A percentile compares a stretch with the other conserved stretches of the same genome.
These are phyloP conservation scores for Cylindricascospora bacillispora DNA, from an alignment of 1,139 yeast species.

Conservation along the genomic window DNA sequence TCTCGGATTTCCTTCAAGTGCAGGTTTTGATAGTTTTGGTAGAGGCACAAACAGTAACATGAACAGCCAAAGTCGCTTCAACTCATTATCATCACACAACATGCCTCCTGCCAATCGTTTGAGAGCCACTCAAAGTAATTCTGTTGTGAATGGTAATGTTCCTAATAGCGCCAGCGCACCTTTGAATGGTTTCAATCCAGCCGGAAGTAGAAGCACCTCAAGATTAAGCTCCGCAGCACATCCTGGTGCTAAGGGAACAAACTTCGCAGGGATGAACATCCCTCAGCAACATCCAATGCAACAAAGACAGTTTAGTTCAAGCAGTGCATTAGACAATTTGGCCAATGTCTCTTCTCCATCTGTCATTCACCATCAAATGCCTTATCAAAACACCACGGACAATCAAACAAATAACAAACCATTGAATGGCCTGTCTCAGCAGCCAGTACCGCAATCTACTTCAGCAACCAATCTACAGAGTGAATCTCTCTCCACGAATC, in stretches of 20 bases:
- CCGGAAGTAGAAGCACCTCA: too few relatives aligned
- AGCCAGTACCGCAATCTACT: constrained; percentile 2
- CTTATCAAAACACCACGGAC: constrained; percentile 2
- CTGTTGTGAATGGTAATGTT: neutral
- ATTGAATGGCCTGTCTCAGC: constrained; percentile 3
- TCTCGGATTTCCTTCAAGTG: constrained; percentile 23
- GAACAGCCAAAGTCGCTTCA: constrained; percentile 12
- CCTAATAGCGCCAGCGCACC: neutral
- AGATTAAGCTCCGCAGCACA: neutral
- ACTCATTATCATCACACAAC: constrained; percentile 10
- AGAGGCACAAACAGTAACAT: constrained; percentile 7
- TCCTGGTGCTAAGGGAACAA: too few relatives aligned
- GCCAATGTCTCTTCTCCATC: constrained; percentile 17
- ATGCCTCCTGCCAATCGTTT: constrained; percentile 5
- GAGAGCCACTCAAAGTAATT: constrained; percentile 4
- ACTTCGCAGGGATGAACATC: too few relatives aligned
- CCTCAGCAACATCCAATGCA: constrained; percentile 3
- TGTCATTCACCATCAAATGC: constrained; percentile 16
- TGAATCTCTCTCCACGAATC: constrained; percentile 3
- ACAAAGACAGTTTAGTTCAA: constrained; percentile 15
- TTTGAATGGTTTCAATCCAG: neutral
- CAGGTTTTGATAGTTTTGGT: constrained; percentile 12
- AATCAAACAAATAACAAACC: too few relatives aligned
- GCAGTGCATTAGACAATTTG: constrained; percentile 10
- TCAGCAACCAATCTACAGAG: too few relatives aligned